Conservation (phyloP, 257 asterid species). For the Scutellaria galericulata region DNA sequence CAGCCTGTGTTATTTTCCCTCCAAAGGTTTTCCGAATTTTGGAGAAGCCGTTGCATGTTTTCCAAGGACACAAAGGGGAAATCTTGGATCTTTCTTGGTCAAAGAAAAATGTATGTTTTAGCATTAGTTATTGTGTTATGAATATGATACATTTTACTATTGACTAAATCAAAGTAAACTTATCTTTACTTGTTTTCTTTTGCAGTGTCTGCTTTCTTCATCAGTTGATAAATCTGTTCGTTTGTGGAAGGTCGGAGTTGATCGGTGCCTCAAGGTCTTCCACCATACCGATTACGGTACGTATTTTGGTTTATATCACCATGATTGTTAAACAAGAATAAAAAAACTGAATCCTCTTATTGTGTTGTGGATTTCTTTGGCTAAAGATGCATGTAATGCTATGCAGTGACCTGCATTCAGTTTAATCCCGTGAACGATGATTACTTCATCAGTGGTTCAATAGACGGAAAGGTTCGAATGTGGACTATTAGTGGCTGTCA, state of each 20-base stretch:
- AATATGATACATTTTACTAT: slow-evolving; percentile 10
- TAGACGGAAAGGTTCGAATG: slow-evolving; percentile 93
- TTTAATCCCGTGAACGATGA: slow-evolving; percentile 77
- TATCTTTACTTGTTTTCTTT: slow-evolving; percentile 22
- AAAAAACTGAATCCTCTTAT: neutral
- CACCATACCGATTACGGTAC: slow-evolving; percentile 83
- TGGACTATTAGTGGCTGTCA: slow-evolving; percentile 70
- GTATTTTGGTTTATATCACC: neutral
- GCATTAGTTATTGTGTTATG: neutral
- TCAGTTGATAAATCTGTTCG: slow-evolving; percentile 94
- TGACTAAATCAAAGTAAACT: neutral
- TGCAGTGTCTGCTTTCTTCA: slow-evolving; percentile 81
- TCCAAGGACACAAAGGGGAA: slow-evolving; percentile 73
- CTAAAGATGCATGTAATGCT: slow-evolving; percentile 35
- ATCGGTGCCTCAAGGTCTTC: slow-evolving; percentile 76
- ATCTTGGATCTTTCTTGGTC: slow-evolving; percentile 92
- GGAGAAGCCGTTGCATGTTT: slow-evolving; percentile 79
- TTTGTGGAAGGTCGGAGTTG: slow-evolving; percentile 81
- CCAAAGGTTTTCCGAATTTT: slow-evolving; percentile 72
- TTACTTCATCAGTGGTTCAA: slow-evolving; percentile 89
- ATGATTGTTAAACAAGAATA: neutral
- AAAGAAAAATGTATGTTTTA: slow-evolving; percentile 63
- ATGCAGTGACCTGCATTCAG: slow-evolving; percentile 86
- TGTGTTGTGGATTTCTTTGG: slow-evolving; percentile 33
- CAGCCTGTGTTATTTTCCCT: slow-evolving; percentile 85